phyloP scores from a whole-genome alignment of 2,329 filamentous ascomycete species.

The Fusarium pininemorale region DNA sequence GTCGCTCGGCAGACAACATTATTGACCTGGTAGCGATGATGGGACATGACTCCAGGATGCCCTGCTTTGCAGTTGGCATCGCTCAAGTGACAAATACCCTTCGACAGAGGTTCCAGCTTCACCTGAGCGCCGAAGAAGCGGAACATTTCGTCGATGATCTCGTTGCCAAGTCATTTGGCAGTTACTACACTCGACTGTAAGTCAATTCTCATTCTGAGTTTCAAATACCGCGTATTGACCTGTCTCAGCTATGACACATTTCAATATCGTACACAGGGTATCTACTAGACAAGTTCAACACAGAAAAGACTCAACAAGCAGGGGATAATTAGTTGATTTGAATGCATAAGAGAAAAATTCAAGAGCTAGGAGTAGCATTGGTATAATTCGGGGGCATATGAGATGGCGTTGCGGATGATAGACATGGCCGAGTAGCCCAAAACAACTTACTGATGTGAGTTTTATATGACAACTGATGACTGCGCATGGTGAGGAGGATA shows the following conservation, averaged over 20 bases:
- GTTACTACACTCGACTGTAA: constrained; percentile 87
- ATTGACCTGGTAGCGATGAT: constrained; percentile 86
- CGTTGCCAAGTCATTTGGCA: constrained; percentile 82
- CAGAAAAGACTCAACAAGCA: constrained; percentile 3
- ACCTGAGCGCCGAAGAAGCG: constrained; percentile 83
- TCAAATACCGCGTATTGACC: constrained; percentile 3
- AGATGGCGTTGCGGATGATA: constrained; percentile 44
- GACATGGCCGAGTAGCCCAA: constrained; percentile 31
- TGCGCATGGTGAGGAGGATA: background rate
- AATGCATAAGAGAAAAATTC: constrained; percentile 5
- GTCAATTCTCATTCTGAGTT: constrained; percentile 43
- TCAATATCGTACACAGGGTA: constrained; percentile 87
- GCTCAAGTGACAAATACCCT: constrained; percentile 74
- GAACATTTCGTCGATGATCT: constrained; percentile 84
- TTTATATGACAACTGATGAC: constrained; percentile 29
- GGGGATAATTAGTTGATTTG: constrained; percentile 8
- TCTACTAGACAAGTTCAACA: constrained; percentile 67
- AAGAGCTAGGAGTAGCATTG: constrained; percentile 23
- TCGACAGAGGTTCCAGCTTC: constrained; percentile 80
- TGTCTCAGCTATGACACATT: constrained; percentile 79
- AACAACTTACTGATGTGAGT: constrained; percentile 14
- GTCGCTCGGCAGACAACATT: constrained; percentile 81
- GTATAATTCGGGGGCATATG: constrained; percentile 35
- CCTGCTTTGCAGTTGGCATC: constrained; percentile 81
- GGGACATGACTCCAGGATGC: constrained; percentile 85